These are phyloP conservation scores for Aspergillus melleus DNA, from an alignment of 2,329 filamentous ascomycete genomes.

Conservation along the genomic window DNA sequence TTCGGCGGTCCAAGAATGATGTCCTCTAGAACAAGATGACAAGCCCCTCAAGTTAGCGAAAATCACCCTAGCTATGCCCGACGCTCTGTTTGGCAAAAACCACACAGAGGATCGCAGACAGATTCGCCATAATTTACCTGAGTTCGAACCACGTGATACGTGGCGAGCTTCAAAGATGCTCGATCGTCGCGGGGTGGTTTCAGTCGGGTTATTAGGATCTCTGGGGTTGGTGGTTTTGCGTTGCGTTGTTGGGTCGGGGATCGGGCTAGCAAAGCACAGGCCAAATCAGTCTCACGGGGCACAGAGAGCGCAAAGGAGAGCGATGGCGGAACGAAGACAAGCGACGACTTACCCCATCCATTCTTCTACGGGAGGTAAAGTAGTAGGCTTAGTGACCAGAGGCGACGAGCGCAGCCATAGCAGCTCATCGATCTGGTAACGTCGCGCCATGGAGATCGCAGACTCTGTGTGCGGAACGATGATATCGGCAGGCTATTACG, in stretches of 20 bases:
- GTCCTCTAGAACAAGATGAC: conserved; percentile 61
- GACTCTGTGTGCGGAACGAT: conserved; percentile 14
- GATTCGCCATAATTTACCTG: conserved; percentile 40
- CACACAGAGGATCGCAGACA: not conserved
- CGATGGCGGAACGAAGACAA: too few species aligned
- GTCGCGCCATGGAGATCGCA: conserved; percentile 44
- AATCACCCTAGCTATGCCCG: not conserved
- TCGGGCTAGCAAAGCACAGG: conserved; percentile 33
- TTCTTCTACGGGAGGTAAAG: conserved; percentile 80
- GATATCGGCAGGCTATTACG: conserved; percentile 21
- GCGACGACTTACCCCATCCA: conserved; percentile 80
- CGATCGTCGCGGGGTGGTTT: conserved; percentile 38
- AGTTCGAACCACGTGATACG: conserved; percentile 50
- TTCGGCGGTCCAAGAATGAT: conserved; percentile 83
- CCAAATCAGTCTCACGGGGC: conserved; percentile 21
- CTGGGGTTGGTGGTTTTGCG: conserved; percentile 37
- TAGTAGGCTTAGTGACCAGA: conserved; percentile 75
- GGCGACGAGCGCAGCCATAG: conserved; percentile 76
- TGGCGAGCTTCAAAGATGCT: conserved; percentile 46
- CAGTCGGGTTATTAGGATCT: conserved; percentile 37
- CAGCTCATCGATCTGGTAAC: conserved; percentile 77
- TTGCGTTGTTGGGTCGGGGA: conserved; percentile 43
- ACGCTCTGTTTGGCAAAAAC: not conserved
- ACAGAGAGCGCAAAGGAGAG: conserved; percentile 13
- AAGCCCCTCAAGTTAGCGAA: conserved; percentile 16